These are phyloP conservation scores for Mesembryanthemum crystallinum DNA, from an alignment of 148 eudicot species.

Conservation along the genomic window DNA sequence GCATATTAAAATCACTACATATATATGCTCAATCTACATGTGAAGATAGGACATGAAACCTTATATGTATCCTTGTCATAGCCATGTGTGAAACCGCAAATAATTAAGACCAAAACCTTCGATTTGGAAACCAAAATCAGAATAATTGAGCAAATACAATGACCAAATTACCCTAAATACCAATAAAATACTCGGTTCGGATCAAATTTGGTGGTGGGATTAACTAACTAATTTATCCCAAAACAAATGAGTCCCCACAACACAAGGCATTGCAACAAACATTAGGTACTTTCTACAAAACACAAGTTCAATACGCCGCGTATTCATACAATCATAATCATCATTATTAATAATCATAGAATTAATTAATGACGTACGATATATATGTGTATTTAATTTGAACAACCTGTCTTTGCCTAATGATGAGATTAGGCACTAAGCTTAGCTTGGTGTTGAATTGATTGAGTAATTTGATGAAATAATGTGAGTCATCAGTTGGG, in stretches of 20 bases:
- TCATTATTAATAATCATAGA: too few relatives aligned
- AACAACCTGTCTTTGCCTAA: too few relatives aligned
- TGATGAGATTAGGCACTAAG: too few relatives aligned
- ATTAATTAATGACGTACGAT: too few relatives aligned
- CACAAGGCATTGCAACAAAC: too few relatives aligned
- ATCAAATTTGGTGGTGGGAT: conserved; percentile 6
- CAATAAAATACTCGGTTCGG: too few relatives aligned
- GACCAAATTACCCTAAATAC: conserved; percentile 19
- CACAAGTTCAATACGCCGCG: conserved; percentile 28
- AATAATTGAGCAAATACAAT: not conserved
- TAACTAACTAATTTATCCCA: not conserved
- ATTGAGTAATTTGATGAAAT: not conserved
- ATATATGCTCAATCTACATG: not conserved
- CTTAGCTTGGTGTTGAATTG: too few relatives aligned
- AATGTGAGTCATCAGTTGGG: not conserved
- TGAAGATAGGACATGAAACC: not conserved
- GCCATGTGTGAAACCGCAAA: conserved; percentile 15
- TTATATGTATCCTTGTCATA: not conserved
- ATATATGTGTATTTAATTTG: too few relatives aligned
- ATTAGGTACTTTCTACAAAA: not conserved
- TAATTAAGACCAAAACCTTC: not conserved
- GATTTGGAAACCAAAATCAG: conserved; percentile 7
- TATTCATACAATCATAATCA: not conserved
- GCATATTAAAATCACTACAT: too few relatives aligned
- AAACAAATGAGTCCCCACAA: too few relatives aligned